Conservation (phyloP, 1,284 basidiomycete genomes). For the Taiwanofungus camphoratus region DNA sequence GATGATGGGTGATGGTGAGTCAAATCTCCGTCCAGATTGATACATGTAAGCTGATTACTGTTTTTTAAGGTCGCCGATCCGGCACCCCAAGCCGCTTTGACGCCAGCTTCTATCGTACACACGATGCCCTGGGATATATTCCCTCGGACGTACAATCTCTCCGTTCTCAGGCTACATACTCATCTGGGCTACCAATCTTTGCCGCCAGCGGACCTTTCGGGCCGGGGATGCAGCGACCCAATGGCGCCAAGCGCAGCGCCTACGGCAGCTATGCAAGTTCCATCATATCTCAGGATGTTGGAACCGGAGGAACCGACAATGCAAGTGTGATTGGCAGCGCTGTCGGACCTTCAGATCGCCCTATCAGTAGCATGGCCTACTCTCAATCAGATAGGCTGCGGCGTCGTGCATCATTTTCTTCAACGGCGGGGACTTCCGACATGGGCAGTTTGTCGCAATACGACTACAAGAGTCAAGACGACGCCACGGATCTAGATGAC, state of each 20-base stretch:
- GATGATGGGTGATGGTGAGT: constrained; percentile 45
- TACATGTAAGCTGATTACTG: constrained; percentile 20
- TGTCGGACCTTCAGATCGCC: constrained; percentile 38
- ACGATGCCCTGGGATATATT: constrained; percentile 92
- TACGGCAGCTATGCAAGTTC: constrained; percentile 87
- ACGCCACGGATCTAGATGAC: constrained; percentile 69
- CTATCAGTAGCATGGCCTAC: constrained; percentile 63
- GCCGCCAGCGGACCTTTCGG: constrained; percentile 65
- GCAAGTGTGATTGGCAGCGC: constrained; percentile 54
- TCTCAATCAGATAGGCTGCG: constrained; percentile 74
- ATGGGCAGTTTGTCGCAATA: constrained; percentile 71
- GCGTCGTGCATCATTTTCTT: constrained; percentile 67
- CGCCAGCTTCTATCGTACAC: constrained; percentile 90
- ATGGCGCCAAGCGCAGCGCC: constrained; percentile 63
- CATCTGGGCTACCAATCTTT: constrained; percentile 85
- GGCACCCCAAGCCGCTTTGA: constrained; percentile 91
- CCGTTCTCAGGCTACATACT: constrained; percentile 90
- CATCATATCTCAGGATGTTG: constrained; percentile 85
- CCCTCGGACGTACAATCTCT: constrained; percentile 93
- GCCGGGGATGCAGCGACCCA: constrained; percentile 52
- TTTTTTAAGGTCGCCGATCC: constrained; percentile 47
- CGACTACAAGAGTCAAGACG: constrained; percentile 86
- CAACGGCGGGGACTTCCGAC: constrained; percentile 71
- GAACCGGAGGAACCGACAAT: constrained; percentile 52
- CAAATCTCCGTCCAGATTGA: constrained; percentile 10